These are phyloP conservation scores for Alternaria alternata DNA, from an alignment of 2,329 filamentous ascomycete genomes.

Conservation along the genomic window DNA sequence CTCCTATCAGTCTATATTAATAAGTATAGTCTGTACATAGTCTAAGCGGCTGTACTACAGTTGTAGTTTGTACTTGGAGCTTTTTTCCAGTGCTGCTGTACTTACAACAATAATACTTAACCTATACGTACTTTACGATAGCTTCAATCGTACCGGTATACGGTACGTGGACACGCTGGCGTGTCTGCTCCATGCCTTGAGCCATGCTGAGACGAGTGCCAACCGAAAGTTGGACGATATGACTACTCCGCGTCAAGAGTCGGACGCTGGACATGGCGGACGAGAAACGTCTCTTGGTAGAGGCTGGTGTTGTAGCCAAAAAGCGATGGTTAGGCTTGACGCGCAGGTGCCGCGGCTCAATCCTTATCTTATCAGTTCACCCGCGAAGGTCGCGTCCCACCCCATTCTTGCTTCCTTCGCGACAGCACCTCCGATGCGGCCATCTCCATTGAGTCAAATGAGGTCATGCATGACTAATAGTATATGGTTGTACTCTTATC, in stretches of 20 bases:
- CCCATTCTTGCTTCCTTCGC: conserved; percentile 16
- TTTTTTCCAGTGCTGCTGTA: too few relatives aligned
- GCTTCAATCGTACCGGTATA: too few relatives aligned
- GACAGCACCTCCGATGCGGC: neutral
- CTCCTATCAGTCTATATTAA: too few relatives aligned
- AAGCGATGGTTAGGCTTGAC: neutral
- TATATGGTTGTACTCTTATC: conserved; percentile 9
- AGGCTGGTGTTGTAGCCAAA: neutral
- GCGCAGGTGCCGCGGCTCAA: neutral
- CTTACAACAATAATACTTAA: rapidly evolving
- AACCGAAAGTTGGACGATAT: too few relatives aligned
- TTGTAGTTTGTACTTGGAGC: too few relatives aligned
- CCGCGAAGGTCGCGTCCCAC: neutral
- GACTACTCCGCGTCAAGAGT: neutral
- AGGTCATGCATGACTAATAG: neutral
- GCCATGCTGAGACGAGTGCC: too few relatives aligned
- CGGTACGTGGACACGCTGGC: neutral
- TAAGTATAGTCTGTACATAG: too few relatives aligned
- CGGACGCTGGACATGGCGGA: neutral
- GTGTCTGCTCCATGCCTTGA: too few relatives aligned
- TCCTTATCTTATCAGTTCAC: conserved; percentile 14
- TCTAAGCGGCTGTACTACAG: too few relatives aligned
- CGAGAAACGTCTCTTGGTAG: neutral
- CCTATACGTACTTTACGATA: too few relatives aligned
- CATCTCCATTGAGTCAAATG: neutral